Evolutionary conservation across 768 basidiomycete genomes (phyloP).

Genomic region (Sistotremastrum niveocremeum): DNA sequence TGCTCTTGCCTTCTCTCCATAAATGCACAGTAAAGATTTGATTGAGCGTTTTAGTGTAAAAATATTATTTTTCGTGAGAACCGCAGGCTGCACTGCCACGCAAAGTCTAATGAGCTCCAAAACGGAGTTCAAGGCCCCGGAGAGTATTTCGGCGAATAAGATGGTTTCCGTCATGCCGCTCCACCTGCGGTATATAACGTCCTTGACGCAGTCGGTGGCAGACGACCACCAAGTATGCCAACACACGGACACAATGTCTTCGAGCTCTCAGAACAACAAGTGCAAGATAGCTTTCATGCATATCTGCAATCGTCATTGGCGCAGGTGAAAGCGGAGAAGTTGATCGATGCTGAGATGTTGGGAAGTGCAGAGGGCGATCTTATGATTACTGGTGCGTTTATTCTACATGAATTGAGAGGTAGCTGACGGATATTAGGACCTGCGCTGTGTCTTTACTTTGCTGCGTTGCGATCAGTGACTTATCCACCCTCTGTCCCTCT

Average conservation of each 20-base stretch:
- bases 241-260: constrained; percentile 13
- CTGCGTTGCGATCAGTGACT: constrained; percentile 62
- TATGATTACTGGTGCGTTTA: constrained; percentile 65
- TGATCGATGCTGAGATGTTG: constrained; percentile 60
- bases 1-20: too few species aligned
- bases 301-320: constrained; percentile 70
- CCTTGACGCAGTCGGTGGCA: neutral
- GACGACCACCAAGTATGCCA: constrained; percentile 7
- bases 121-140: too few species aligned
- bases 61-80: too few species aligned
- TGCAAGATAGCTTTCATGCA: constrained; percentile 71
- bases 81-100: too few species aligned
- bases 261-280: constrained; percentile 42
- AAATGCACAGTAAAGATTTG: too few species aligned
- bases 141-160: too few species aligned
- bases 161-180: too few species aligned
- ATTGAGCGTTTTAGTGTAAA: too few species aligned
- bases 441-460: constrained; percentile 74
- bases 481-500: constrained; percentile 71
- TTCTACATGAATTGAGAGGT: neutral
- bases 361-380: constrained; percentile 71
- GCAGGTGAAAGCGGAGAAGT: constrained; percentile 56
- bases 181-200: too few species aligned
- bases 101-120: too few species aligned
- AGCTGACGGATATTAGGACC: constrained; percentile 34